Evolutionary conservation across 331 rosid species (phyloP).

Genomic region (Quercus tomentella): DNA sequence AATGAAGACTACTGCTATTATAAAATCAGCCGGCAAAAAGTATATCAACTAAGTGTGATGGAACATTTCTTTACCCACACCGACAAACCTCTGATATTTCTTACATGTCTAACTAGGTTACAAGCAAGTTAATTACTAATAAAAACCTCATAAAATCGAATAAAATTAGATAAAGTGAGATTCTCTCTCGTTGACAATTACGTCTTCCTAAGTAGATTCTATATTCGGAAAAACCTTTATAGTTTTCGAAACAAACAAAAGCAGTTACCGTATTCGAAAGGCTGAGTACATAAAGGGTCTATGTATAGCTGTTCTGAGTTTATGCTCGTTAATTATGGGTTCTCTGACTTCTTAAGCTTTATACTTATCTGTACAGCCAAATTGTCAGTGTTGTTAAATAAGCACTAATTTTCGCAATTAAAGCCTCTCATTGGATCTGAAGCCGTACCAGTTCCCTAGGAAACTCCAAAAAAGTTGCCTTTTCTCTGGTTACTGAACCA

Average conservation of each 20-base stretch:
- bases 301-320: too few relatives aligned
- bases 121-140: background rate
- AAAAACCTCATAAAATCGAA: background rate
- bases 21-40: too few relatives aligned
- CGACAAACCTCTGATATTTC: too few relatives aligned
- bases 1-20: too few relatives aligned
- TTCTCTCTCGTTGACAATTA: too few relatives aligned
- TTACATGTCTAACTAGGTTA: too few relatives aligned
- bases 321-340: background rate
- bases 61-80: too few relatives aligned
- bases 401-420: background rate
- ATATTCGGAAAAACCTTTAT: background rate
- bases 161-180: too few relatives aligned
- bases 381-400: background rate
- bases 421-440: conserved; percentile 14
- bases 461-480: background rate
- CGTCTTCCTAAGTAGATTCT: too few relatives aligned
- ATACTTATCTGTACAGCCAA: background rate
- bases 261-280: background rate
- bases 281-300: background rate
- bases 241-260: background rate
- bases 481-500: background rate
- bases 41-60: too few relatives aligned
- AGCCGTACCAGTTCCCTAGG: conserved; percentile 25
- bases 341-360: background rate